Conservation (phyloP, 768 basidiomycete genomes). For the Mycena latifolia region DNA sequence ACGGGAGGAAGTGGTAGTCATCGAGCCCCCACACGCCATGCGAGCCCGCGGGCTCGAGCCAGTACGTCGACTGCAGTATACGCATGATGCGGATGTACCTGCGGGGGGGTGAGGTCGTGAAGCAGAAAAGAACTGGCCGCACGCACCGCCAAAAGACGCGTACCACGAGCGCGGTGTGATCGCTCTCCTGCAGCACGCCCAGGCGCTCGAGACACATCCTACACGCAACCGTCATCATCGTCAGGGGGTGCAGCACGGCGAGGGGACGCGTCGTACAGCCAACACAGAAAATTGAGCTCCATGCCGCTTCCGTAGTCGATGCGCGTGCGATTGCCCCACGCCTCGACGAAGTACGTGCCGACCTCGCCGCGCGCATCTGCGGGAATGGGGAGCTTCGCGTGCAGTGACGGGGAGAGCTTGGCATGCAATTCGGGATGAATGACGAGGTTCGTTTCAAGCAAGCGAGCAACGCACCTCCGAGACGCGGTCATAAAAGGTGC, state of each 20-base stretch:
- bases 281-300: constrained; percentile 98
- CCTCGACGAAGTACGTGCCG: constrained; percentile 83
- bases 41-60: constrained; percentile 99
- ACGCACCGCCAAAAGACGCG: constrained; percentile 90
- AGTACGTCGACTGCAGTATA: constrained; percentile 90
- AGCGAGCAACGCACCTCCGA: constrained; percentile 61
- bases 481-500: constrained; percentile 90
- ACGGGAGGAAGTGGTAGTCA: constrained; percentile 96
- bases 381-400: constrained; percentile 71
- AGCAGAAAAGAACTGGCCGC: too few species aligned
- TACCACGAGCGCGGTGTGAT: constrained; percentile 82
- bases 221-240: constrained; percentile 10
- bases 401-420: constrained; percentile 72
- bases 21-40: constrained; percentile 99
- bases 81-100: constrained; percentile 89
- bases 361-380: constrained; percentile 74
- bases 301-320: constrained; percentile 99
- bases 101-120: too few species aligned
- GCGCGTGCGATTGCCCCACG: constrained; percentile 92
- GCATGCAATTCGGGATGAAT: too few species aligned
- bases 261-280: constrained; percentile 70
- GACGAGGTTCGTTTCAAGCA: too few species aligned
- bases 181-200: constrained; percentile 69
- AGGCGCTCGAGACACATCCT: constrained; percentile 88
- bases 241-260: not conserved